Conservation (phyloP, 257 asterid species). For the Rauvolfia tetraphylla region DNA sequence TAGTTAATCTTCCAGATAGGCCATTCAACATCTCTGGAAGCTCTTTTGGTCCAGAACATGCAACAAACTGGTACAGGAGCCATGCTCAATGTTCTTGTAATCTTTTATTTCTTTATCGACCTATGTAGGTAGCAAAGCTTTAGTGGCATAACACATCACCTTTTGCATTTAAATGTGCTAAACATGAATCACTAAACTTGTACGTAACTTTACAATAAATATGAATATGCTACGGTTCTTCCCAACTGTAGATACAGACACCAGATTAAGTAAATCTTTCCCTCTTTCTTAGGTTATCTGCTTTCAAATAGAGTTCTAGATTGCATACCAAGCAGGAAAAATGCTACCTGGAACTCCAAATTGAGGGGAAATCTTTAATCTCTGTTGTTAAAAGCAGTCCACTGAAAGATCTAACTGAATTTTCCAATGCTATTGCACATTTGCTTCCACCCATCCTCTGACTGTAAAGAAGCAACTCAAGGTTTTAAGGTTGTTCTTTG, state of each 20-base stretch:
- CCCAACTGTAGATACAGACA: not conserved
- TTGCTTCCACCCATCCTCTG: not conserved
- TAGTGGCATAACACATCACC: not conserved
- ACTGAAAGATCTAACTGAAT: not conserved
- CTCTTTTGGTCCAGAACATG: not conserved
- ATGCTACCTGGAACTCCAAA: not conserved
- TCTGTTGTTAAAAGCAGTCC: not conserved
- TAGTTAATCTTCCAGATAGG: not conserved
- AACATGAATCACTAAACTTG: not conserved
- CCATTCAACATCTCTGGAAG: not conserved
- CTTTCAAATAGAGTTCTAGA: not conserved
- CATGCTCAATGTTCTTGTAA: not conserved
- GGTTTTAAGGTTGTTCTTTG: no score
- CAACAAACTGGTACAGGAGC: not conserved
- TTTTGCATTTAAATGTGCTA: not conserved
- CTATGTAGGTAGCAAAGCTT: not conserved
- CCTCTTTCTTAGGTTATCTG: not conserved
- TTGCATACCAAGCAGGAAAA: not conserved
- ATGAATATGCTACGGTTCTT: not conserved
- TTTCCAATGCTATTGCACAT: not conserved
- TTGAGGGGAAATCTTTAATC: not conserved
- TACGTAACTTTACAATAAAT: not conserved
- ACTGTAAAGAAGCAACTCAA: not conserved
- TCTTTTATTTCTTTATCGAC: not conserved
- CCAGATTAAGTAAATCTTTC: not conserved